phyloP scores from a whole-genome alignment of 83 land plant species.

The Diphasiastrum complanatum region DNA sequence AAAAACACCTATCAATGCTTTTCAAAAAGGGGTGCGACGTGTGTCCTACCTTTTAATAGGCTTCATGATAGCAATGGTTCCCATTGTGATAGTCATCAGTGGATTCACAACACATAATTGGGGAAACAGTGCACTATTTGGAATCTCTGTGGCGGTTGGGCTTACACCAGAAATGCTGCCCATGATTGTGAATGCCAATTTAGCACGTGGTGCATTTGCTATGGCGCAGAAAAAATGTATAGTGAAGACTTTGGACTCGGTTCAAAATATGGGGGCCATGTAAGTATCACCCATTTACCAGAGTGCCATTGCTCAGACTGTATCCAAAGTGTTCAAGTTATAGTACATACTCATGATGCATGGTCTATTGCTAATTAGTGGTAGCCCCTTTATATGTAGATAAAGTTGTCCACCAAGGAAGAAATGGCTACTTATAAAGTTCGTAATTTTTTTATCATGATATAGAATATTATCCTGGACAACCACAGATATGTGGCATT shows the following conservation, averaged over 20 bases:
- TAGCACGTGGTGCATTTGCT: slow-evolving; percentile 50
- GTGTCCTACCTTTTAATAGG: slow-evolving; percentile 43
- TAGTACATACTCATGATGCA: not conserved
- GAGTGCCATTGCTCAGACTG: not conserved
- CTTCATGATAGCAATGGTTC: slow-evolving; percentile 39
- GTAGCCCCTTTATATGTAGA: not conserved
- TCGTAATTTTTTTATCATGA: too few relatives aligned
- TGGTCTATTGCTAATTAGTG: not conserved
- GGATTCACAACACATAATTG: slow-evolving; percentile 25
- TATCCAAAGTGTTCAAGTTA: not conserved
- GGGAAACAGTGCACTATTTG: slow-evolving; percentile 42
- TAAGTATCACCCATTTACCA: slow-evolving; percentile 19
- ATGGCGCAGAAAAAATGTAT: slow-evolving; percentile 57
- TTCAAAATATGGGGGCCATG: slow-evolving; percentile 58
- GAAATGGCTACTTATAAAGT: too few relatives aligned
- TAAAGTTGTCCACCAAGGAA: too few relatives aligned
- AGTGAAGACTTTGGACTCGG: slow-evolving; percentile 43
- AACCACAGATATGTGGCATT: not conserved
- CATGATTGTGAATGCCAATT: slow-evolving; percentile 47
- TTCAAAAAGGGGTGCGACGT: slow-evolving; percentile 37
- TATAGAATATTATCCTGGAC: too few relatives aligned
- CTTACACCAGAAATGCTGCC: slow-evolving; percentile 64
- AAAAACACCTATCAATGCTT: slow-evolving; percentile 38
- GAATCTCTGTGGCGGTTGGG: slow-evolving; percentile 49
- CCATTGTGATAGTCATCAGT: slow-evolving; percentile 24